Conservation (phyloP, 1,284 basidiomycete genomes). For the Cryptococcus sp. region DNA sequence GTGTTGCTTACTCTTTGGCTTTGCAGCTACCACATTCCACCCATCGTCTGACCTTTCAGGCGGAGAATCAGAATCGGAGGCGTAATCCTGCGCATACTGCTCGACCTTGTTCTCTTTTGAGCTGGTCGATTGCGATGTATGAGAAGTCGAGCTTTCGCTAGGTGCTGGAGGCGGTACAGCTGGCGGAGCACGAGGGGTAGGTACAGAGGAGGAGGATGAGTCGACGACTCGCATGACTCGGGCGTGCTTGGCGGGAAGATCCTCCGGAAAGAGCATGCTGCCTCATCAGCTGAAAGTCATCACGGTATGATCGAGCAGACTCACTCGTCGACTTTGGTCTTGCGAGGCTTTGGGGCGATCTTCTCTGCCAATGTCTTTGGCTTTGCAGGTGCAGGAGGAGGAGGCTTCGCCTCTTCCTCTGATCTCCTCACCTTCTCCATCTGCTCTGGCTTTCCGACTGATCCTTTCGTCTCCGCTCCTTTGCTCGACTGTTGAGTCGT, state of each 20-base stretch:
- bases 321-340: conserved; percentile 45
- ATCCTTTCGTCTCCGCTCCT: background rate
- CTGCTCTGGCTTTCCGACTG: background rate
- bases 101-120: conserved; percentile 7
- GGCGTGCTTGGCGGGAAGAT: conserved; percentile 32
- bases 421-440: background rate
- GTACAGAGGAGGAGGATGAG: background rate
- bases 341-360: conserved; percentile 35
- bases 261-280: conserved; percentile 43
- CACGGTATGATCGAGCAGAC: too few species aligned
- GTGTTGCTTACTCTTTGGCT: conserved; percentile 43
- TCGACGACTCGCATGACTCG: conserved; percentile 37
- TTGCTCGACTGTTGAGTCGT: background rate
- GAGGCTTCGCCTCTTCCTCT: too few species aligned
- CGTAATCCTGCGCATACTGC: conserved; percentile 27
- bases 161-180: background rate
- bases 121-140: too few species aligned
- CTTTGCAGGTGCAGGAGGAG: conserved; percentile 11
- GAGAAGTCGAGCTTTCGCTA: background rate
- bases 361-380: conserved; percentile 41
- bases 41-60: conserved; percentile 19
- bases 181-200: background rate
- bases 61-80: conserved; percentile 12
- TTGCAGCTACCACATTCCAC: conserved; percentile 37
- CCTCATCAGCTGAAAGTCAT: too few species aligned